Evolutionary conservation across 345 rosid genomes (phyloP), one percentile per base, ranked within the genome.

Genomic region (Eucalyptus cloeziana): DNA sequence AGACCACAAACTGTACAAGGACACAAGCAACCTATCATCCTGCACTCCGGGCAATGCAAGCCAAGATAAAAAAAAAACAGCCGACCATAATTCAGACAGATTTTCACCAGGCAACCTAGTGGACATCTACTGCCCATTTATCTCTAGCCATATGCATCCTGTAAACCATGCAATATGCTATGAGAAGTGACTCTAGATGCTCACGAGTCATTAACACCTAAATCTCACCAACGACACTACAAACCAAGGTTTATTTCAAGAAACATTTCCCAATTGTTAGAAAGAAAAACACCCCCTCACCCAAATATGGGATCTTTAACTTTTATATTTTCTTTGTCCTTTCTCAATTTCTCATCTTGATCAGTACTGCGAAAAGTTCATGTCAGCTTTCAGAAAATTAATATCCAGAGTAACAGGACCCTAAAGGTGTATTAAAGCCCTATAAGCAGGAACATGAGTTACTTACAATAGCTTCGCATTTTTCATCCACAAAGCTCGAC

Each of bases 401-500:
- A 37, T 37, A 76, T 37, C 47, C 31, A 33, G 50, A 21, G 56
- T 17, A 16, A 71, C 40, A 30, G 44, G 43, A 85, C 67, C 27
- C 60, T 69, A 58, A 83, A 33, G 8, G 30, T 67, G 51, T 21
- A 21, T 21, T 44, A 37, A 37, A 76, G 45, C 27, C 43, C 45
- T 76, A 37, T 76, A 76, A 69, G 45, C 27, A 76, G 83, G 47
- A 76, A 76, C 8, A 3, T 44, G 13, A 51, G 22, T 40, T 14
- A 90, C 99, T 95, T 94, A 97, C 99, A 97, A 93, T 83, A 98
- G 97, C 92, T 97, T 98, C 86, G 94, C 97, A 91, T 98, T 98
- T 93, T 96, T 97, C 99, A 95, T 98, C 99, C 99, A 97, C 76
- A 98, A 96, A 90, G 99, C 99, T 90, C 95, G 94, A 25, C 92